Evolutionary conservation across 768 basidiomycete genomes (phyloP).

Genomic region (Cubamyces lactineus): DNA sequence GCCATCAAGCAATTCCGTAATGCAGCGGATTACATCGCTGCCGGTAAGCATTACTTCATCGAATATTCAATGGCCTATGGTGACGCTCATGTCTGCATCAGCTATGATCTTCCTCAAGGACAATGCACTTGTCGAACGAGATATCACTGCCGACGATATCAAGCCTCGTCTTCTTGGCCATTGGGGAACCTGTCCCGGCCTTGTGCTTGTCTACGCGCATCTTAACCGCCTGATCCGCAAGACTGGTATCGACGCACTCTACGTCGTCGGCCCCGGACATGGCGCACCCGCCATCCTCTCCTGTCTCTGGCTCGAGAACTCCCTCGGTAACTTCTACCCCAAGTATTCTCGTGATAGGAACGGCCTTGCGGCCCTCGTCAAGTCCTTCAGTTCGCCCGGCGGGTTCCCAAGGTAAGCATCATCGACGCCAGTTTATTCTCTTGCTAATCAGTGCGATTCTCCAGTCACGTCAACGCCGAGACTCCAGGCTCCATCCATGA

Average conservation of each 20-base stretch:
- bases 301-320: slow-evolving; percentile 84
- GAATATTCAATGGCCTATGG: background rate
- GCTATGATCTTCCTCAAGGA: slow-evolving; percentile 86
- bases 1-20: slow-evolving; percentile 57
- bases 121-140: slow-evolving; percentile 67
- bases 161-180: slow-evolving; percentile 83
- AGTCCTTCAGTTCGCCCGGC: slow-evolving; percentile 77
- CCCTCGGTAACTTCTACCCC: slow-evolving; percentile 60
- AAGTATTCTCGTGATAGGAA: slow-evolving; percentile 55
- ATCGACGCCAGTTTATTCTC: background rate
- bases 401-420: slow-evolving; percentile 73
- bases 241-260: slow-evolving; percentile 63
- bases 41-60: slow-evolving; percentile 46
- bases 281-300: slow-evolving; percentile 89
- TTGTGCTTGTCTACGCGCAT: slow-evolving; percentile 63
- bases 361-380: slow-evolving; percentile 71
- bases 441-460: slow-evolving; percentile 2
- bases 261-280: slow-evolving; percentile 85
- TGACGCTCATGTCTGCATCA: slow-evolving; percentile 30
- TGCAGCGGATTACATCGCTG: slow-evolving; percentile 71
- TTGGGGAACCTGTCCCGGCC: slow-evolving; percentile 84
- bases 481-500: slow-evolving; percentile 92
- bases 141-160: slow-evolving; percentile 67
- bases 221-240: slow-evolving; percentile 55
- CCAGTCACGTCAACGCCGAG: slow-evolving; percentile 75